A percentile compares a stretch with the other conserved stretches of the same genome.
Conservation (phyloP, 2,329 filamentous ascomycete genomes). For the Cladosporium sp. region DNA sequence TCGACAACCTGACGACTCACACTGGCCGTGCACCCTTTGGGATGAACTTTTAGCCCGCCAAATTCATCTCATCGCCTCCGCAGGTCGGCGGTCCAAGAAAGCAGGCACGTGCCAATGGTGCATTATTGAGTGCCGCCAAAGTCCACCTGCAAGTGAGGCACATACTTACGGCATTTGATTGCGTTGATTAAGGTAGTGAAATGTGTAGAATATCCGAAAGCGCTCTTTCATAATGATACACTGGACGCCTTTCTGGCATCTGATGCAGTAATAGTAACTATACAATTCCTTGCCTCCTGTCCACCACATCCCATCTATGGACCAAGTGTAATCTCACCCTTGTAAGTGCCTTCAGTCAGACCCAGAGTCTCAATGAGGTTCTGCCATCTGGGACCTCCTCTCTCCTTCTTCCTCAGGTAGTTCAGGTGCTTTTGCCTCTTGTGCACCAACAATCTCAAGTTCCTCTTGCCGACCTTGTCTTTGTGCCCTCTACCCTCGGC, state of each 20-base stretch:
- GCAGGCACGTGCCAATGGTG: too few species aligned
- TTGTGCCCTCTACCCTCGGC: constrained; percentile 68
- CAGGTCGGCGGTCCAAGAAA: too few species aligned
- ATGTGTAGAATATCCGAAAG: neutral
- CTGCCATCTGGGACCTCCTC: constrained; percentile 85
- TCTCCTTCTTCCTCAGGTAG: constrained; percentile 85
- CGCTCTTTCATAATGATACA: constrained; percentile 4
- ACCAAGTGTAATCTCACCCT: constrained; percentile 73
- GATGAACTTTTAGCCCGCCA: neutral
- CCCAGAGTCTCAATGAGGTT: constrained; percentile 81
- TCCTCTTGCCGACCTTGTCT: constrained; percentile 93
- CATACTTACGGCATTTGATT: too few species aligned
- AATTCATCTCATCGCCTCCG: neutral
- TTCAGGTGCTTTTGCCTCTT: constrained; percentile 80
- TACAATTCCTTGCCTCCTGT: constrained; percentile 9
- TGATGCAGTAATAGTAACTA: constrained; percentile 2
- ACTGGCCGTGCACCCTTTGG: constrained; percentile 1
- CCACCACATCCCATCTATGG: neutral
- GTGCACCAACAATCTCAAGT: constrained; percentile 80
- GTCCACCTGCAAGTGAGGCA: too few species aligned
- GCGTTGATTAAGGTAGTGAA: too few species aligned
- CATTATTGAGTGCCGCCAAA: too few species aligned
- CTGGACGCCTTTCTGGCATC: constrained; percentile 1
- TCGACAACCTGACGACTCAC: constrained; percentile 2
- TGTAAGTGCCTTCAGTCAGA: constrained; percentile 82